Conservation (phyloP, 768 basidiomycete species). For the Tephrocybe sp. region DNA sequence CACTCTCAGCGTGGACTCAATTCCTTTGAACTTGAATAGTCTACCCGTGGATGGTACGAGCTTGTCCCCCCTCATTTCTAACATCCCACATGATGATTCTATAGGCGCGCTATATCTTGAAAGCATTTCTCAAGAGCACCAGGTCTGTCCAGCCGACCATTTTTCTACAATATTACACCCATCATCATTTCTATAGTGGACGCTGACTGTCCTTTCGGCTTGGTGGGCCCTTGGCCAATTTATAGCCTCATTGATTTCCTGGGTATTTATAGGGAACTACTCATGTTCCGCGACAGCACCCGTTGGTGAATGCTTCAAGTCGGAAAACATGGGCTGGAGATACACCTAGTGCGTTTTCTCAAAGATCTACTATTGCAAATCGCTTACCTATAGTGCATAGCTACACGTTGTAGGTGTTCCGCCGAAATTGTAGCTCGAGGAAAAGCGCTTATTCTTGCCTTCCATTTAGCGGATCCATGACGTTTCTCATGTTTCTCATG, state of each 20-base stretch:
- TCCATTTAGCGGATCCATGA: conserved; percentile 39
- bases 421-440: background rate
- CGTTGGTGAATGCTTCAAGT: conserved; percentile 38
- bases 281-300: conserved; percentile 41
- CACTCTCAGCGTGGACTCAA: conserved; percentile 4
- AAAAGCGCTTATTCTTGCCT: conserved; percentile 15
- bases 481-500: conserved; percentile 47
- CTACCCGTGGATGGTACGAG: conserved; percentile 44
- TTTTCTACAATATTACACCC: background rate
- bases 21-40: conserved; percentile 18
- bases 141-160: conserved; percentile 22
- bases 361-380: conserved; percentile 3
- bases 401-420: conserved; percentile 34
- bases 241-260: conserved; percentile 47
- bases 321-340: conserved; percentile 60
- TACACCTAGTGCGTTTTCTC: conserved; percentile 41
- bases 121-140: conserved; percentile 39
- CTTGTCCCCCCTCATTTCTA: background rate
- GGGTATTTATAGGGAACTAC: conserved; percentile 54
- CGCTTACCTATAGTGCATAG: conserved; percentile 17
- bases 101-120: conserved; percentile 44
- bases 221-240: conserved; percentile 56
- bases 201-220: conserved; percentile 51
- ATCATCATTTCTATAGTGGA: conserved; percentile 32
- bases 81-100: background rate